Evolutionary conservation across 805 yeast species (phyloP).

Genomic region (Wickerhamomyces kurtzmanii): DNA sequence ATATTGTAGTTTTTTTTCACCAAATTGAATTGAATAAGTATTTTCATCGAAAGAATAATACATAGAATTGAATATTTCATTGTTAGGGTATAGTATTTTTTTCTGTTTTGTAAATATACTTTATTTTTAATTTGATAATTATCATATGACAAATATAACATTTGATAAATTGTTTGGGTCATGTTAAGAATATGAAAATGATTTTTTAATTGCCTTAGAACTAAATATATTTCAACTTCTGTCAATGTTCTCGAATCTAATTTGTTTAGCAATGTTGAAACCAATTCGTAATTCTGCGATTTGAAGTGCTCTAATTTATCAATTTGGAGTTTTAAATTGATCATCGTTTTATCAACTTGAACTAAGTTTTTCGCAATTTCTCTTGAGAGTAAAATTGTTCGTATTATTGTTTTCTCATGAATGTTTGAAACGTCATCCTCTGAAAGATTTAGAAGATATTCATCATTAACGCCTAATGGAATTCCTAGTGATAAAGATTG

Average conservation of each 20-base stretch:
- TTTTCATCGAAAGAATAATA: too few species aligned
- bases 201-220: slow-evolving; percentile 1
- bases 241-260: slow-evolving; percentile 1
- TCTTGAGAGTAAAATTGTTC: too few species aligned
- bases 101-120: too few species aligned
- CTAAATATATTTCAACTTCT: slow-evolving; percentile 1
- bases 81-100: too few species aligned
- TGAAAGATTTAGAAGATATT: too few species aligned
- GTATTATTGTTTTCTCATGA: too few species aligned
- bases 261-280: not conserved
- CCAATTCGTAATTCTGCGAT: not conserved
- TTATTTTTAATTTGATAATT: too few species aligned
- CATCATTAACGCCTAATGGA: slow-evolving; percentile 13
- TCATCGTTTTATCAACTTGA: not conserved
- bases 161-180: not conserved
- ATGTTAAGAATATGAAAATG: not conserved
- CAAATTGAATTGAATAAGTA: too few species aligned
- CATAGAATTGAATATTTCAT: too few species aligned
- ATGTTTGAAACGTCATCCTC: too few species aligned
- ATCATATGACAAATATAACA: slow-evolving; percentile 1
- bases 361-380: too few species aligned
- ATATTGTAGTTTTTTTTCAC: too few species aligned
- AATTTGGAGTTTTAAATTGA: slow-evolving; percentile 1
- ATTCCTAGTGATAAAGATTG: slow-evolving; percentile 11
- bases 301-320: not conserved